Evolutionary conservation across 345 rosid genomes (phyloP).

Genomic region (Lepidium africanum): DNA sequence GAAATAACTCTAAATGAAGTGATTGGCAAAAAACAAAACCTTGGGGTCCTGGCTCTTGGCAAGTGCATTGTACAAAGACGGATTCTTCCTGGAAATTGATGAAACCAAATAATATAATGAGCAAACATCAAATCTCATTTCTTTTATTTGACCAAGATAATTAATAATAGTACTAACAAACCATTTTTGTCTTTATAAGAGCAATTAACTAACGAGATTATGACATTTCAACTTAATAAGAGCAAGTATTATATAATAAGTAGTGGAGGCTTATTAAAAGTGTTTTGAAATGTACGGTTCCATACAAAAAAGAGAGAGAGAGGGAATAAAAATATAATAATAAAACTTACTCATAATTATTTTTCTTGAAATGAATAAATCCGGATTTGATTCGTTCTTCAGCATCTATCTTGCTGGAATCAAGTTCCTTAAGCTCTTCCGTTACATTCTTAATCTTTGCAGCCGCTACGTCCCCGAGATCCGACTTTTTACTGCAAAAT

Average conservation of each 20-base stretch:
- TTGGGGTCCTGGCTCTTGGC: slow-evolving; percentile 83
- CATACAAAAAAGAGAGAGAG: background rate
- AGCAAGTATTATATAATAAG: no score
- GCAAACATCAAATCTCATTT: background rate
- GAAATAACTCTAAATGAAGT: background rate
- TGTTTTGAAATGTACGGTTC: background rate
- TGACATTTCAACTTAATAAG: no score
- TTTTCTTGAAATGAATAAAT: slow-evolving; percentile 60
- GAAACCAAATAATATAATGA: slow-evolving; percentile 8
- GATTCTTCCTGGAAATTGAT: slow-evolving; percentile 57
- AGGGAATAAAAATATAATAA: background rate
- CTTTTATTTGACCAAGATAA: background rate
- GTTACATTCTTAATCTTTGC: slow-evolving; percentile 69
- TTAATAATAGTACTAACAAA: no score
- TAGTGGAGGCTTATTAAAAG: background rate
- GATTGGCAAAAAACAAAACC: slow-evolving; percentile 34
- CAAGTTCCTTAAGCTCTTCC: slow-evolving; percentile 55
- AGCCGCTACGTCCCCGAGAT: slow-evolving; percentile 61
- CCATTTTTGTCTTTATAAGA: no score
- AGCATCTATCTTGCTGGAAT: slow-evolving; percentile 40
- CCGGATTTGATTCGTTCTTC: slow-evolving; percentile 59
- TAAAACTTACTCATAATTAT: slow-evolving; percentile 64
- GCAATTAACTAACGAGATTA: no score
- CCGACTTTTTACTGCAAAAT: slow-evolving; percentile 46
- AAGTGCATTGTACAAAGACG: slow-evolving; percentile 51